These are phyloP conservation scores for Myrica gale DNA, from an alignment of 306 rosid species.

Conservation along the genomic window DNA sequence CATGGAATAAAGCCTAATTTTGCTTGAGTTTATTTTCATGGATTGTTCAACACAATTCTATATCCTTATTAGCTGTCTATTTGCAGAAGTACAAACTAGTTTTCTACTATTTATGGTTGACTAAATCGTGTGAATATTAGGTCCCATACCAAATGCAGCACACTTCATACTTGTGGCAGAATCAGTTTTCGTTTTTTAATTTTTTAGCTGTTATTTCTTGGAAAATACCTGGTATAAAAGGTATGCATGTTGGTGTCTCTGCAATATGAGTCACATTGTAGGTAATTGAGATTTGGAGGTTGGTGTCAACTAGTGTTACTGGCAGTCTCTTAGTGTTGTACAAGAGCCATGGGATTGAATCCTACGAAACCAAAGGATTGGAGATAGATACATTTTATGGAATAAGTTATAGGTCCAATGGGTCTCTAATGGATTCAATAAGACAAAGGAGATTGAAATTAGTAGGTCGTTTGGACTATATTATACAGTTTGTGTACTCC, in stretches of 20 bases:
- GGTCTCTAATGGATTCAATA: neutral
- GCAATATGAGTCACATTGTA: slow-evolving; percentile 15
- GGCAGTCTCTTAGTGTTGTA: neutral
- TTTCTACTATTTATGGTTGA: neutral
- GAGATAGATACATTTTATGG: neutral
- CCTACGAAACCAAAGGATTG: neutral
- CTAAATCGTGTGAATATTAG: neutral
- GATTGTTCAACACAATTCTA: neutral
- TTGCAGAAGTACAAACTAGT: no score
- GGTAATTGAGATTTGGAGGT: neutral
- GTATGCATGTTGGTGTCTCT: slow-evolving; percentile 12
- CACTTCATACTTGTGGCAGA: neutral
- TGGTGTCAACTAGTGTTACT: neutral
- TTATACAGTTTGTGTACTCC: neutral
- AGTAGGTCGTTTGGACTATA: neutral
- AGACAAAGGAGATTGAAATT: neutral
- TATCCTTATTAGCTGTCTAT: neutral
- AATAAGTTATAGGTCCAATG: neutral
- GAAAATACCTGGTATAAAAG: neutral
- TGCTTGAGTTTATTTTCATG: neutral
- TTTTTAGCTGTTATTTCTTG: neutral
- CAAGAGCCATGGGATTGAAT: neutral
- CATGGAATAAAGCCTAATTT: neutral
- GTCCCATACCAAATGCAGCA: neutral
- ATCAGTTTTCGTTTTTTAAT: neutral